Base-by-base conservation (phyloP, 257 asterid genomes). In the Leonotis leonurus region DNA sequence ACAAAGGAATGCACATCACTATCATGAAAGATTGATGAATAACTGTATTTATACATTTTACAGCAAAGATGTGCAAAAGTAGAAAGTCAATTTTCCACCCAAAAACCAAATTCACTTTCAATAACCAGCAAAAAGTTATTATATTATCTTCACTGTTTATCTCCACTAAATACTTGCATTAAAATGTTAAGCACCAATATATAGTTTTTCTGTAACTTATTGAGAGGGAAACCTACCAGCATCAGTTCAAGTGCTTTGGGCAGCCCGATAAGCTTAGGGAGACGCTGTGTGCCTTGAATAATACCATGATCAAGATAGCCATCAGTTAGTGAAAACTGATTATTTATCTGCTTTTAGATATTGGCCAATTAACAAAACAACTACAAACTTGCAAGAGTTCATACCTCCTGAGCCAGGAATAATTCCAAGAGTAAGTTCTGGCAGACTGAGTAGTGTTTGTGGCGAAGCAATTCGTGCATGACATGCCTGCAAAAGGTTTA, bases 381-480 rank as follows among this genome's bases (percentile, higher is more conserved):
- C n/a, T 64, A 32, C 16, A 2, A 55, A 67, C 41, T 29, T 62
- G 63, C 33, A 53, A 57, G 73, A 36, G 50, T 60, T 9, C 25
- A 39, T 73, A 93, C 99, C 99, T 87, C 97, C 99, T 51, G 81
- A 67, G 64, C 99, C 99, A 67, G 99, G 99, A 53, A 93, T 77
- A 71, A 93, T 74, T 63, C 99, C 99, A 56, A 93, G 95, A 62
- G 88, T 85, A 60, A 93, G 94, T 81, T 93, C 99, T 50, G 99
- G 99, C 68, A 93, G 85, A 54, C 96, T 96, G 65, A 93, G 87
- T 74, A 73, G 84, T 57, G 95, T 70, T 65, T 76, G 79, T 62
- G 95, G 89, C 17, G 88, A 83, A 67, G 97, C 94, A 81, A 93
- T 76, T 54, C 99, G 95, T 33, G 95, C 99, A 81, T 93, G 99